phyloP scores from a whole-genome alignment of 805 yeast species.

The Starmerella gropengiesseri region DNA sequence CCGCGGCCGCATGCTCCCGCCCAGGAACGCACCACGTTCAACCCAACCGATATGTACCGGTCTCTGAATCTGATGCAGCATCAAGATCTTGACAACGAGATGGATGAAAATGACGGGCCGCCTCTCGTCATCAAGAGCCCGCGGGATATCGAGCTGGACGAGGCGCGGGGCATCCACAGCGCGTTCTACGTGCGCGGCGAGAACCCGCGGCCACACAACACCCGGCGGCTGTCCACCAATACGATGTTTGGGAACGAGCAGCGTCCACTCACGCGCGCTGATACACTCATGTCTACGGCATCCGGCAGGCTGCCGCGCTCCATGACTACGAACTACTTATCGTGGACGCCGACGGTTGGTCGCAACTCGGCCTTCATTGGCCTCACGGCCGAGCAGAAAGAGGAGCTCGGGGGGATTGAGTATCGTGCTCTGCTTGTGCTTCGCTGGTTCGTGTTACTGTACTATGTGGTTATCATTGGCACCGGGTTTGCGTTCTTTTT shows the following conservation, averaged over 20 bases:
- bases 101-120: constrained; percentile 54
- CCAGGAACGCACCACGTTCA: constrained; percentile 24
- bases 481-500: constrained; percentile 39
- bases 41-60: constrained; percentile 74
- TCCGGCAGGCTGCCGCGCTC: constrained; percentile 10
- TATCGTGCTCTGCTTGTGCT: constrained; percentile 77
- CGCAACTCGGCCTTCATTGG: constrained; percentile 86
- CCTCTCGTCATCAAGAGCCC: constrained; percentile 72
- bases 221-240: constrained; percentile 8
- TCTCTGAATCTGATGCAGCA: constrained; percentile 69
- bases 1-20: constrained; percentile 35
- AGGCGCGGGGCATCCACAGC: constrained; percentile 22
- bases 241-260: background rate
- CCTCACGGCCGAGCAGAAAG: constrained; percentile 71
- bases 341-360: constrained; percentile 87
- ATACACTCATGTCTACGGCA: constrained; percentile 14
- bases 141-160: constrained; percentile 45
- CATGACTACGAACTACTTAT: constrained; percentile 45
- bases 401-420: constrained; percentile 95
- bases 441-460: constrained; percentile 44
- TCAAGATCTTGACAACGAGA: constrained; percentile 19
- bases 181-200: constrained; percentile 12
- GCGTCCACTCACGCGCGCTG: constrained; percentile 9
- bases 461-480: constrained; percentile 65
- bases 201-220: constrained; percentile 2